Evolutionary conservation across 139 green algal genomes (phyloP), one percentile per base, ranked within the genome.

Genomic region (Auxenochlorella pyrenoidosa): DNA sequence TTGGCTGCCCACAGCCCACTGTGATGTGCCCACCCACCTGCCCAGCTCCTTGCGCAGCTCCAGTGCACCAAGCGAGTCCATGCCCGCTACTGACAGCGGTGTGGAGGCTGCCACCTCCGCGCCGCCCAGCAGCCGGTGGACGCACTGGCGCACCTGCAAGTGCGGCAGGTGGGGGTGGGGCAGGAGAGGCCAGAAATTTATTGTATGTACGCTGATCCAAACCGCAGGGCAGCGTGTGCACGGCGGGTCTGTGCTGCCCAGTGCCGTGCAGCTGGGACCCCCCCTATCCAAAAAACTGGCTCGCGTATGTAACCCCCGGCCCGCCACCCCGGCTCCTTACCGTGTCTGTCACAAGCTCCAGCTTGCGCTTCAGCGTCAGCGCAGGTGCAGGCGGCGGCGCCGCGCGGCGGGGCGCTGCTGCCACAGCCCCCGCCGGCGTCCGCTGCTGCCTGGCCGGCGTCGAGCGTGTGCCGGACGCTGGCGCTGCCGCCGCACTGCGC

Each of bases 21-120:
- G 22, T 71, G 63, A 34, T 5, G 19, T 34, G 6, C 6, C n/a
- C 68, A 51, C 63, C 8, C 32, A 77, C 71, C 54, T 87, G 71
- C 83, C 60, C 16, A 93, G 70, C 19, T 63, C 65, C 73, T 92
- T 86, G 21, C 83, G 54, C 59, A 94, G 88, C 84, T 94, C 92
- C 75, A 93, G 84, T 0, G 89, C 63, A 16, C 87, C 91, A 13
- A 94, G 90, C 15, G 91, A 95, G 92, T 98, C 95, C 70, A 98
- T 86, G 19, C 95, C 95, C 16, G 93, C 89, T 8, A 70, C 32
- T 75, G 88, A 88, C 8, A 90, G 79, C 2, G 87, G 87, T 15
- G 51, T 51, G 19, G 40, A n/a, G 41, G 71, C 63, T 51, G 54
- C 60, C 80, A 89, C 83, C 40, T 60, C 80, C 1, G 40, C 80